phyloP scores from a whole-genome alignment of 139 green algal genomes.

The Chlamydomonas urium region DNA sequence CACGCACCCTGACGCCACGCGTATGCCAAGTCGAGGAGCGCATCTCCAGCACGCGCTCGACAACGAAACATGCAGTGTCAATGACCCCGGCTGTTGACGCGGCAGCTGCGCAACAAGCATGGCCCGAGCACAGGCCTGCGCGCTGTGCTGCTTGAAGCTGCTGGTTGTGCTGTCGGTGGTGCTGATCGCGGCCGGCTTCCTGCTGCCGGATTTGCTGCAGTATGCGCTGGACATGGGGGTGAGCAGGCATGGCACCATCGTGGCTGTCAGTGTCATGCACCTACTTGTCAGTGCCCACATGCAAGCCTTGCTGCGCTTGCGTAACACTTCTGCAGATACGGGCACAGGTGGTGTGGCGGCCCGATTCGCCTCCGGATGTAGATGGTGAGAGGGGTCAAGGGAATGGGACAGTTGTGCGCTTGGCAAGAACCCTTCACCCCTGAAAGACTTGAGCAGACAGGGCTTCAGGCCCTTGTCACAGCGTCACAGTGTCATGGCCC shows the following conservation, averaged over 20 bases:
- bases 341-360: constrained; percentile 1
- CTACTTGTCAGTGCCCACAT: not conserved
- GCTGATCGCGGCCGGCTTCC: not conserved
- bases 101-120: too few relatives aligned
- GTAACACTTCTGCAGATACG: constrained; percentile 6
- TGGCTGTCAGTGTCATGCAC: not conserved
- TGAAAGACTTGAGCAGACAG: not conserved
- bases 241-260: not conserved
- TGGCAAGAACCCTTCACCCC: not conserved
- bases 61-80: too few relatives aligned
- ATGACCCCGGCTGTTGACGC: too few relatives aligned
- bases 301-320: not conserved
- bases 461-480: not conserved
- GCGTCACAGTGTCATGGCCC: too few relatives aligned
- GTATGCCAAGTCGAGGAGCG: too few relatives aligned
- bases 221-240: constrained; percentile 10
- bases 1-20: too few relatives aligned
- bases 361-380: not conserved
- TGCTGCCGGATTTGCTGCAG: not conserved
- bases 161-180: not conserved
- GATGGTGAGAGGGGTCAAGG: constrained; percentile 1
- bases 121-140: too few relatives aligned
- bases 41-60: too few relatives aligned
- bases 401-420: not conserved
- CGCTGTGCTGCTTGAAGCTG: too few relatives aligned